phyloP scores from a whole-genome alignment of 164 flowering plant species.

The Berberis vulgaris region DNA sequence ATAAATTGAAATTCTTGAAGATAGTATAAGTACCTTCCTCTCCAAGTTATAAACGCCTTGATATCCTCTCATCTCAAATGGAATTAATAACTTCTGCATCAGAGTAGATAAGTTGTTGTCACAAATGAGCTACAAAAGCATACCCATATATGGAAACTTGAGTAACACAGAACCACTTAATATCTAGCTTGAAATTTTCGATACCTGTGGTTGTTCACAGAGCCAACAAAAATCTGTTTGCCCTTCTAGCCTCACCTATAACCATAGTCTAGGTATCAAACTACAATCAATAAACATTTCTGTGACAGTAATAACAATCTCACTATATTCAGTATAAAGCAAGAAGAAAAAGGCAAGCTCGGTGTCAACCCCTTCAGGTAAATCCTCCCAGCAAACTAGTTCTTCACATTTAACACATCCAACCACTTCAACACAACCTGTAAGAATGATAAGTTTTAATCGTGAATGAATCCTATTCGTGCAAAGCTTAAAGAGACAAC shows the following conservation, averaged over 20 bases:
- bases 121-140: not conserved
- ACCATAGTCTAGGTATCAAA: constrained; percentile 1
- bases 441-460: constrained; percentile 4
- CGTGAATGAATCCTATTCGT: too few relatives aligned
- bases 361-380: constrained; percentile 66
- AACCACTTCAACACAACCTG: constrained; percentile 84
- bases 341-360: not conserved
- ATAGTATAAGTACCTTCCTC: constrained; percentile 43
- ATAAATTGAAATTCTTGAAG: not conserved
- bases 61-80: constrained; percentile 91
- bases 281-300: not conserved
- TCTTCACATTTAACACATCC: constrained; percentile 78
- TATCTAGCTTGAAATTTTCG: not conserved
- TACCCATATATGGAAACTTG: not conserved
- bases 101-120: not conserved
- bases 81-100: constrained; percentile 60
- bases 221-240: constrained; percentile 89
- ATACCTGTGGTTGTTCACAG: constrained; percentile 86
- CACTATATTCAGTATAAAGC: not conserved
- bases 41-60: constrained; percentile 85
- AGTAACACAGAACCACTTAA: not conserved
- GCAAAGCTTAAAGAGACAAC: not conserved
- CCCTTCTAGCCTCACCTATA: constrained; percentile 78
- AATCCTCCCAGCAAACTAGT: constrained; percentile 57
- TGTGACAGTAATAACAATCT: not conserved